Base-by-base conservation (phyloP, 371 early-diverging fungal genomes). In the Nematocida sp. region DNA sequence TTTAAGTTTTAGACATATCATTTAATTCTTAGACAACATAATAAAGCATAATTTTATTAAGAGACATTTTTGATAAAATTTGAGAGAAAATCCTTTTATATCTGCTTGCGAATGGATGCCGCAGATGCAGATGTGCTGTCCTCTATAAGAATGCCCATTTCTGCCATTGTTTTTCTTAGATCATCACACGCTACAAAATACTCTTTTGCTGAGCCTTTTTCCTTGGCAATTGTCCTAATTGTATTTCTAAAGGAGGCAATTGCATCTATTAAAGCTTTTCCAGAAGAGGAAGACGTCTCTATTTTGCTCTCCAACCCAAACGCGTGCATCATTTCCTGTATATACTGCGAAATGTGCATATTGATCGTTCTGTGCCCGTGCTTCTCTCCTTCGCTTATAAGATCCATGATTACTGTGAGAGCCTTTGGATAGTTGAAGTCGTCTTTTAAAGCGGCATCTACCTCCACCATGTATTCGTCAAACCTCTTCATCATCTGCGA, bases 131-230 rank as follows among this genome's bases (percentile, higher is more conserved):
- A 20, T 28, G n/a, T 42, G 2, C 26, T 47, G 60, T 84, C 84
- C 53, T 84, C 84, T 59, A 84, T 82, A 0, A 80, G 23, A 78
- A 77, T 81, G 23, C 80, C 81, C 26, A 40, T 16, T 25, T 56
- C 56, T 42, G 78, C 77, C 2, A 82, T 28, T 28, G 66, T 45
- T 18, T 80, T 68, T 60, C 84, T 57, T 1, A 84, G 25, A 23
- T 53, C 56, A 71, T 84, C 84, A 61, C 81, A 82, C 38, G 67
- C 49, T 30, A 61, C 59, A 55, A 77, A 81, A 23, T 79, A 80
- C 2, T 51, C 64, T 18, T 49, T 55, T 36, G 63, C 36, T 30
- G 54, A 59, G 26, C 23, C 28, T 30, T 76, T 67, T 40, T 65
- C 23, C 49, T 77, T 80, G 11, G 78, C 56, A 25, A 77, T 50